Evolutionary conservation across 768 basidiomycete species (phyloP), one percentile per base, ranked within the genome.

Genomic region (Paxillus rubicundulus): DNA sequence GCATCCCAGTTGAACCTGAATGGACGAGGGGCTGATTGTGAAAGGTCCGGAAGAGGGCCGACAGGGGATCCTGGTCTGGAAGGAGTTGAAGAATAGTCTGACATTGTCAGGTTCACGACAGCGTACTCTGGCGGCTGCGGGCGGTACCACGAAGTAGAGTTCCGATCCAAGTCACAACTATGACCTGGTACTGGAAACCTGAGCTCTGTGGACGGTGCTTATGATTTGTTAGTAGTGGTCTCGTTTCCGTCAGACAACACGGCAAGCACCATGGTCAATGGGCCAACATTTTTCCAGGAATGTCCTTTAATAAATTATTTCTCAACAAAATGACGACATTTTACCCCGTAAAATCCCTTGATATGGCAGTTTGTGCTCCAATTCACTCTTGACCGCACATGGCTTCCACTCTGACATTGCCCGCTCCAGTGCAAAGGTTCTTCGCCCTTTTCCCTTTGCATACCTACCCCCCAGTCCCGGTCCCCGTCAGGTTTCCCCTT

Each of bases 1-100:
- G 78, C 76, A 61, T 91, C 89, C 86, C 87, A 92, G 36, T 79
- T 82, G 70, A 91, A 89, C 57, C 88, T 74, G 69, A 84, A 91
- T 5, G 83, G 81, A 8, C 80, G 78, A 12, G 84, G 72, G 46
- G 80, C 72, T 18, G 47, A 28, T 16, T 46, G 58, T 45, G 73
- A 68, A 17, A 77, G 61, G 27, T 72, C 66, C 61, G 77, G 71
- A 18, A 78, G 69, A 8, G 74, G 72, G 37, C 72, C 74, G 45
- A 79, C 69, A 34, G 85, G 82, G 4, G 82, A 79, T 28, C 74
- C 74, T 37, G 85, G 81, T 50, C 85, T 74, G 20, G 85, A 85
- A 13, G 81, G 75, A 49, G 71, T 75, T 7, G 84, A 84, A 49
- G 69, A 68, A 62, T 72, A 60, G 50, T 76, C 77, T 47, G 74